Evolutionary conservation across 2,329 filamentous ascomycete species (phyloP).

Genomic region (Chrysosporium queenslandicum): DNA sequence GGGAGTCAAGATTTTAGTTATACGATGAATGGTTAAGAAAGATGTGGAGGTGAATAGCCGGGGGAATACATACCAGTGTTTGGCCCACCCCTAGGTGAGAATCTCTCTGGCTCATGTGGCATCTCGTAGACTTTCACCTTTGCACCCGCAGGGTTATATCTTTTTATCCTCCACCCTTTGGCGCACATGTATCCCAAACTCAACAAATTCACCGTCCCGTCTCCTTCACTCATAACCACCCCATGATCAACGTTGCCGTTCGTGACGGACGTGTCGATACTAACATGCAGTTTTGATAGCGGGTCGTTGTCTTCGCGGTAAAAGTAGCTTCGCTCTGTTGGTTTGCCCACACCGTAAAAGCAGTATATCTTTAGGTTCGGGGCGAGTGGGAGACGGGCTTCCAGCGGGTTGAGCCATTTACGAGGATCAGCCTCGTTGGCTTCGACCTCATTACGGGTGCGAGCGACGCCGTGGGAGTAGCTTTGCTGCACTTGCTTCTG

Average conservation of each 20-base stretch:
- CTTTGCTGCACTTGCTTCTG: constrained; percentile 57
- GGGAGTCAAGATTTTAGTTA: too few species aligned
- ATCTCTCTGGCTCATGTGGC: constrained; percentile 89
- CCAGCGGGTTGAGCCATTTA: constrained; percentile 96
- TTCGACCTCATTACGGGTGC: constrained; percentile 68
- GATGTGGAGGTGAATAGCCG: not conserved
- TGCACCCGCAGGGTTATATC: constrained; percentile 79
- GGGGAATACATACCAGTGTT: constrained; percentile 46
- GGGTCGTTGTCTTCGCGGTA: constrained; percentile 64
- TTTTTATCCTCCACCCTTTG: constrained; percentile 83
- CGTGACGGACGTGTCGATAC: constrained; percentile 44
- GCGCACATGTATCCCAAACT: constrained; percentile 95
- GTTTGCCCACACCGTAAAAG: constrained; percentile 90
- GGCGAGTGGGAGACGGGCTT: constrained; percentile 74
- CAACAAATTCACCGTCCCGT: constrained; percentile 89
- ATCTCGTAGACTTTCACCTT: constrained; percentile 86
- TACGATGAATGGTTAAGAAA: too few species aligned
- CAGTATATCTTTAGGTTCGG: constrained; percentile 91
- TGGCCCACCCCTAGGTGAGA: constrained; percentile 65
- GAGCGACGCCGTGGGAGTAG: constrained; percentile 84
- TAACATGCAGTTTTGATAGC: constrained; percentile 46
- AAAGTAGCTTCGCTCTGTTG: constrained; percentile 85
- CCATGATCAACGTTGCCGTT: constrained; percentile 59
- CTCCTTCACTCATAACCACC: constrained; percentile 90
- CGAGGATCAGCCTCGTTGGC: constrained; percentile 62